Percentiles rank a stretch among this genome's conserved stretches.
These are phyloP conservation scores for Lichina pygmaea DNA, from an alignment of 495 filamentous ascomycete genomes.

Conservation along the genomic window DNA sequence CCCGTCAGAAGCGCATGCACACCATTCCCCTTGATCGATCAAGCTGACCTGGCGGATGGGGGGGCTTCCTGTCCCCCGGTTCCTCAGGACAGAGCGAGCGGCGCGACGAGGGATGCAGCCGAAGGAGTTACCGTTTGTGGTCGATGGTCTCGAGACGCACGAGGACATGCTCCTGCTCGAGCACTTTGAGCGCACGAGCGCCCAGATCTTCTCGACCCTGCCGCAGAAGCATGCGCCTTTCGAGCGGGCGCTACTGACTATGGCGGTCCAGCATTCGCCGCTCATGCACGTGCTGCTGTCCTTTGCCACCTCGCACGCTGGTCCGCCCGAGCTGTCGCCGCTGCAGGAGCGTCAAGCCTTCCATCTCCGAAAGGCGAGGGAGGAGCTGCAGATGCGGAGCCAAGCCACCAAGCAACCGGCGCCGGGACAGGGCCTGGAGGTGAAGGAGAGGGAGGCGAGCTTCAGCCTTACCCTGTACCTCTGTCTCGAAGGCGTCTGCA, in stretches of 20 bases:
- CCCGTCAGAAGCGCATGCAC: too few species aligned
- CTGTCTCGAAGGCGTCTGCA: conserved; percentile 3
- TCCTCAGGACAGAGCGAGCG: not conserved
- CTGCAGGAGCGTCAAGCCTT: conserved; percentile 19
- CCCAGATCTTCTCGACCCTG: conserved; percentile 58
- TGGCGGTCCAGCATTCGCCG: conserved; percentile 59
- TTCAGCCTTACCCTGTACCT: too few species aligned
- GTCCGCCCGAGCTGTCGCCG: conserved; percentile 19
- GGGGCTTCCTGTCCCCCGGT: not conserved
- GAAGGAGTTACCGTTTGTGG: conserved; percentile 46
- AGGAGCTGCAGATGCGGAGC: conserved; percentile 16
- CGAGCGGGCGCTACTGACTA: conserved; percentile 63
- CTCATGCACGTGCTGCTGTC: conserved; percentile 86
- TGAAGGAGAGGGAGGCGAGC: not conserved
- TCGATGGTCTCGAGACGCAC: conserved; percentile 65
- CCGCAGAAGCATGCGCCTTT: conserved; percentile 62
- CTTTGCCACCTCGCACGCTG: conserved; percentile 58
- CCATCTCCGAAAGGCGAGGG: conserved; percentile 21
- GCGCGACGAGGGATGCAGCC: not conserved
- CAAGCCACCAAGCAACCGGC: conserved; percentile 4
- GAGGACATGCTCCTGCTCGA: conserved; percentile 65
- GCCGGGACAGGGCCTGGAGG: not conserved
- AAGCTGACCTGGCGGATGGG: not conserved
- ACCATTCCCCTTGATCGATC: not conserved
- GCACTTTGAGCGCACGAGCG: conserved; percentile 60